A percentile compares a stretch with the other conserved stretches of the same genome.
These are phyloP conservation scores for Nicotiana sylvestris DNA, from an alignment of 257 asterid genomes.

Conservation along the genomic window DNA sequence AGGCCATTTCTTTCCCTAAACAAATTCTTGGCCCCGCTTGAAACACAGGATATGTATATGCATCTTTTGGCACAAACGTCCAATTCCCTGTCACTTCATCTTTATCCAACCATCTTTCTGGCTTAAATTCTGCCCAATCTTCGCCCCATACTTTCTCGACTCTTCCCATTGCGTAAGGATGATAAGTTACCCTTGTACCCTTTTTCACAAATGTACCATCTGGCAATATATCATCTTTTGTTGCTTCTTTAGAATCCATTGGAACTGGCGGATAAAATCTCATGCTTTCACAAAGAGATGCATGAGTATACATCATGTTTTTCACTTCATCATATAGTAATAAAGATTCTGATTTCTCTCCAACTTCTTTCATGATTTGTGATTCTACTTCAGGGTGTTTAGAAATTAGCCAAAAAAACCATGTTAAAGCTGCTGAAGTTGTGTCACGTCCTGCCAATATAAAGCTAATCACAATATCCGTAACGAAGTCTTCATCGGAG, in stretches of 20 bases:
- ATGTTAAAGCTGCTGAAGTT: conserved; percentile 39
- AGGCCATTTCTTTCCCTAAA: conserved; percentile 27
- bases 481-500: conserved; percentile 32
- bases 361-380: conserved; percentile 28
- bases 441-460: conserved; percentile 44
- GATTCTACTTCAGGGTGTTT: conserved; percentile 25
- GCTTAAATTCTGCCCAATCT: conserved; percentile 20
- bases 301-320: conserved; percentile 45
- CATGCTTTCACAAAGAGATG: conserved; percentile 46
- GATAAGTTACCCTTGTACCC: conserved; percentile 12
- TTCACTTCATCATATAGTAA: conserved; percentile 41
- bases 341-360: conserved; percentile 6
- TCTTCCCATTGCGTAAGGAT: conserved; percentile 27
- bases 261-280: conserved; percentile 59
- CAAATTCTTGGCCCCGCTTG: conserved; percentile 28
- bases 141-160: conserved; percentile 11
- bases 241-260: conserved; percentile 27
- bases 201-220: conserved; percentile 31
- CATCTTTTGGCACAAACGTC: conserved; percentile 12
- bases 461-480: conserved; percentile 41
- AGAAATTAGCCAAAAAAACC: conserved; percentile 48
- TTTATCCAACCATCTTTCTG: conserved; percentile 24
- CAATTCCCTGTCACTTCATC: conserved; percentile 10
- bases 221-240: conserved; percentile 35
- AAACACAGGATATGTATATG: conserved; percentile 21